Evolutionary conservation across 768 basidiomycete genomes (phyloP).

Genomic region (Austroboletus festivus): DNA sequence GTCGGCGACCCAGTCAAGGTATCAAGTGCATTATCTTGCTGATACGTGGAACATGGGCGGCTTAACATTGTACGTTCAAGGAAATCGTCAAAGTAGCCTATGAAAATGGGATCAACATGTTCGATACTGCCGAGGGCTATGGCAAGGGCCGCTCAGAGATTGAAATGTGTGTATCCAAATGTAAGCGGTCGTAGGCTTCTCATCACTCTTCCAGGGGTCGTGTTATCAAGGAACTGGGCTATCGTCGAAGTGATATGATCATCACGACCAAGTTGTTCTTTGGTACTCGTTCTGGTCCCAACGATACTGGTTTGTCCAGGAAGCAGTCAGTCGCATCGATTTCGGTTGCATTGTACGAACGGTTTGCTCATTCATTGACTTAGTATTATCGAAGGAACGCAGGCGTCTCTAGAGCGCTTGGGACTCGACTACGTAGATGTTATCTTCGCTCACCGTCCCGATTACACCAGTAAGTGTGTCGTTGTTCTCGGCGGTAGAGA

Average conservation of each 20-base stretch:
- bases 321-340: conserved; percentile 23
- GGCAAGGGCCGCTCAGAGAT: conserved; percentile 46
- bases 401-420: conserved; percentile 47
- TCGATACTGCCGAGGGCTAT: conserved; percentile 47
- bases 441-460: conserved; percentile 48
- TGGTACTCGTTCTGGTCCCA: conserved; percentile 47
- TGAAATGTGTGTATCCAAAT: conserved; percentile 40
- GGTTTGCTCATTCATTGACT: background rate
- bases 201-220: conserved; percentile 36
- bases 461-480: conserved; percentile 30
- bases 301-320: conserved; percentile 36
- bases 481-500: background rate
- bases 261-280: conserved; percentile 60
- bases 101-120: conserved; percentile 51
- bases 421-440: conserved; percentile 54
- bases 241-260: conserved; percentile 47
- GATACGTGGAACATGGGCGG: background rate
- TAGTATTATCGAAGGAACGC: conserved; percentile 54
- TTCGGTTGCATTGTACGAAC: background rate
- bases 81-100: conserved; percentile 55
- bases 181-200: background rate
- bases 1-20: conserved; percentile 52
- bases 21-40: too few relatives aligned
- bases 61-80: conserved; percentile 14
- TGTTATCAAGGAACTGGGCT: conserved; percentile 52